A percentile compares a stretch with the other conserved stretches of the same genome.
Evolutionary conservation across 1,139 yeast genomes (phyloP).

Genomic region (Pichia sp.): DNA sequence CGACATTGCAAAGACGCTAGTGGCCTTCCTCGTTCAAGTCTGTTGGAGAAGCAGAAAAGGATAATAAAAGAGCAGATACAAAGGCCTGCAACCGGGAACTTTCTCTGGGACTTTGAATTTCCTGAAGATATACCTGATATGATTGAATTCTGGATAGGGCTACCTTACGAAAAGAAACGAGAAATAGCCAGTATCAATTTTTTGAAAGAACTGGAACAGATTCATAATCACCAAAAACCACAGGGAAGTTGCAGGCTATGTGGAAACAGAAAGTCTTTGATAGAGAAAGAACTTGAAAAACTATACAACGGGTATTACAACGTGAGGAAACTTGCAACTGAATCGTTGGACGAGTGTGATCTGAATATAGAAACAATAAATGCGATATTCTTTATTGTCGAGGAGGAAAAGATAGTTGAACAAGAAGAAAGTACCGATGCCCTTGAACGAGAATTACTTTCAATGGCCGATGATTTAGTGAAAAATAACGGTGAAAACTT

Average conservation of each 20-base stretch:
- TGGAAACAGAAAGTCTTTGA: slow-evolving; percentile 67
- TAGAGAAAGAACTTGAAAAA: slow-evolving; percentile 76
- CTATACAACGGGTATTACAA: slow-evolving; percentile 55
- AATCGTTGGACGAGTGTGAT: slow-evolving; percentile 21
- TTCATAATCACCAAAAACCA: slow-evolving; percentile 51
- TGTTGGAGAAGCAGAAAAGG: slow-evolving; percentile 32
- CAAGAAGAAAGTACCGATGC: slow-evolving; percentile 5
- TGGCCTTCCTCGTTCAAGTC: slow-evolving; percentile 2
- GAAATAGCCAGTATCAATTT: slow-evolving; percentile 65
- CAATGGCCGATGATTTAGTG: slow-evolving; percentile 73
- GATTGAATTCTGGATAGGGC: slow-evolving; percentile 65
- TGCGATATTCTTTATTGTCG: slow-evolving; percentile 25
- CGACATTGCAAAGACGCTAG: slow-evolving; percentile 1
- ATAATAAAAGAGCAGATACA: slow-evolving; percentile 18
- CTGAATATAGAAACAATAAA: slow-evolving; percentile 25
- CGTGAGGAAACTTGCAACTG: slow-evolving; percentile 25
- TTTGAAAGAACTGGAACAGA: slow-evolving; percentile 60
- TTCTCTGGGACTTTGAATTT: slow-evolving; percentile 51
- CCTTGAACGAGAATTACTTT: slow-evolving; percentile 32
- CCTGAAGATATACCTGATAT: slow-evolving; percentile 57
- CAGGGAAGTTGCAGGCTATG: slow-evolving; percentile 75
- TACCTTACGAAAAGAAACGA: slow-evolving; percentile 57
- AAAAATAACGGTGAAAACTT: slow-evolving; percentile 72
- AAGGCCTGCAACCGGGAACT: slow-evolving; percentile 23
- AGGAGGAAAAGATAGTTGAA: slow-evolving; percentile 19